phyloP scores from a whole-genome alignment of 202 grass and related monocot genomes.

The Carex arenaria region DNA sequence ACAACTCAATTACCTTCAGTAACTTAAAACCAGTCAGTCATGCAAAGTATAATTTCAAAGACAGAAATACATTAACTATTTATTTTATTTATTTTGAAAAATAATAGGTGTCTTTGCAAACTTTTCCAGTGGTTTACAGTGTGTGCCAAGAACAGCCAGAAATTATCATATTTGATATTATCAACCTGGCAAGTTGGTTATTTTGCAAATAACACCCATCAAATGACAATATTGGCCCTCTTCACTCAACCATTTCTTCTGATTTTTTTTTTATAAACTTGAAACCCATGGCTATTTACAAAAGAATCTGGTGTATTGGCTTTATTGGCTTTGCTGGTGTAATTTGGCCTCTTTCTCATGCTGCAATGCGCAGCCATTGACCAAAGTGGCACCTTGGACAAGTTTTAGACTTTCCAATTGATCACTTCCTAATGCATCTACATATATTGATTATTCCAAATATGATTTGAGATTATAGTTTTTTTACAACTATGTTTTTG shows the following conservation, averaged over 20 bases:
- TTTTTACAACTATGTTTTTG: too few relatives aligned
- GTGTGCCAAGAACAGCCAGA: not conserved
- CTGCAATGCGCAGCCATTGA: too few relatives aligned
- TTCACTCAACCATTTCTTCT: not conserved
- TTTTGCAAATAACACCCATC: not conserved
- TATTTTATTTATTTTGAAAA: not conserved
- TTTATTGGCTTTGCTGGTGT: too few relatives aligned
- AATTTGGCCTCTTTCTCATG: too few relatives aligned
- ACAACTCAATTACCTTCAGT: slow-evolving; percentile 88
- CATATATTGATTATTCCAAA: too few relatives aligned
- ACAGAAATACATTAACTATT: not conserved
- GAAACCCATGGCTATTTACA: not conserved
- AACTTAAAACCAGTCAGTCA: slow-evolving; percentile 19
- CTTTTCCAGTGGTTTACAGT: not conserved
- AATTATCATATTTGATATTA: not conserved
- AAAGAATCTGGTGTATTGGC: too few relatives aligned
- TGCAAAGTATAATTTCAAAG: not conserved
- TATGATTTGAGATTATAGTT: too few relatives aligned
- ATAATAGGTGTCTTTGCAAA: not conserved
- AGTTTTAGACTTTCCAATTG: too few relatives aligned
- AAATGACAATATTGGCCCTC: not conserved
- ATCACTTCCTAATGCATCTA: too few relatives aligned
- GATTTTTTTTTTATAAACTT: not conserved
- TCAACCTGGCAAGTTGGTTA: not conserved
- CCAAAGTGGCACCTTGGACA: too few relatives aligned